A percentile compares a stretch with the other conserved stretches of the same genome.
Conservation (phyloP, 2,329 filamentous ascomycete species). For the Microsporum ferrugineum region DNA sequence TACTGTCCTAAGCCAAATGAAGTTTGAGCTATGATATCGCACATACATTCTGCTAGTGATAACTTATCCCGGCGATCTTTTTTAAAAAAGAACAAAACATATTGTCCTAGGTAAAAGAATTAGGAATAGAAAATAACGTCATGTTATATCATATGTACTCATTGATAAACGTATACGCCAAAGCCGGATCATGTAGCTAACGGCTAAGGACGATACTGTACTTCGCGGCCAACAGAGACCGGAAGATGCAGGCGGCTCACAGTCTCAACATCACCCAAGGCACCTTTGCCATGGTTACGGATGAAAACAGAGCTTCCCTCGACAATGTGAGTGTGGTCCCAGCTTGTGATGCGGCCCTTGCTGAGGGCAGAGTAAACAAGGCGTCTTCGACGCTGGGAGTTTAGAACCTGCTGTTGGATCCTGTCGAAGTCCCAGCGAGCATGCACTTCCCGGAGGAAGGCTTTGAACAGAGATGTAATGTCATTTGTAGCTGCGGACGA, state of each 20-base stretch:
- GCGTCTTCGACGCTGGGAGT: conserved; percentile 66
- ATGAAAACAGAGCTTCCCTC: conserved; percentile 56
- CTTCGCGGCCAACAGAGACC: conserved; percentile 4
- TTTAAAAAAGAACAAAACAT: background rate
- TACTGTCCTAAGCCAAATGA: too few relatives aligned
- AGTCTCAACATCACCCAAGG: conserved; percentile 31
- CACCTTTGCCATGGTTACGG: conserved; percentile 42
- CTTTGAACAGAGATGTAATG: conserved; percentile 41
- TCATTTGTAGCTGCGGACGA: conserved; percentile 32
- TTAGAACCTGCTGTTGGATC: conserved; percentile 63
- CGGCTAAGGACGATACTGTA: conserved; percentile 8
- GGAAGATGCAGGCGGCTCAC: conserved; percentile 32
- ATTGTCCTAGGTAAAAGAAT: background rate
- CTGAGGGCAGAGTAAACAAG: conserved; percentile 71
- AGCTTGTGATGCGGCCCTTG: conserved; percentile 63
- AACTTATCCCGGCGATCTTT: too few relatives aligned
- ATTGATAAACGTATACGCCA: background rate
- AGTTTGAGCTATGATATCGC: too few relatives aligned
- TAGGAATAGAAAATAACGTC: background rate
- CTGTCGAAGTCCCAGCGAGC: conserved; percentile 68
- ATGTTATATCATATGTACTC: background rate
- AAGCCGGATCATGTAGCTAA: background rate
- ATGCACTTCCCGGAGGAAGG: conserved; percentile 62
- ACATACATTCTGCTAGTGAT: too few relatives aligned
- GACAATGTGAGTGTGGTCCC: conserved; percentile 67